These are phyloP conservation scores for Malassezia vespertilionis DNA, from an alignment of 1,284 basidiomycete species.

Conservation along the genomic window DNA sequence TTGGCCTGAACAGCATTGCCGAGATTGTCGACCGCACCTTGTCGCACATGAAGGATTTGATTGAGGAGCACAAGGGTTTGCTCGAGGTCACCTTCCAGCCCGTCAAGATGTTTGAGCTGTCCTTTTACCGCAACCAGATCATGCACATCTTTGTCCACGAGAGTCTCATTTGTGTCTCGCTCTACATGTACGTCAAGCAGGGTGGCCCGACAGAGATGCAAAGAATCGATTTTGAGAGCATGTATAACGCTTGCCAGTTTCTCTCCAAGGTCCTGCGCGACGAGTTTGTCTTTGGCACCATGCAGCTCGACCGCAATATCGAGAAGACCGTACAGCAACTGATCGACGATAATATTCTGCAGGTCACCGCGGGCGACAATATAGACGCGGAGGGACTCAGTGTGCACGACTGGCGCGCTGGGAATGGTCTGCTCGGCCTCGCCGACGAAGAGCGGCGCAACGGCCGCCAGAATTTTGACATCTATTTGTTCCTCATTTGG, in stretches of 20 bases:
- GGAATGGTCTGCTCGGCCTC: background rate
- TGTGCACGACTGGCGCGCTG: conserved; percentile 2
- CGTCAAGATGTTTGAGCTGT: conserved; percentile 46
- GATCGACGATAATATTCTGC: conserved; percentile 15
- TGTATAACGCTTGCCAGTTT: conserved; percentile 38
- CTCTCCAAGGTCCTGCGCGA: conserved; percentile 45
- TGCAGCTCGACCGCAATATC: conserved; percentile 43
- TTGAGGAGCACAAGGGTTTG: conserved; percentile 40
- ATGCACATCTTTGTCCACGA: conserved; percentile 44
- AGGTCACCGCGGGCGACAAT: conserved; percentile 12
- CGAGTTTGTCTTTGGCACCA: conserved; percentile 48
- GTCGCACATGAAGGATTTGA: conserved; percentile 44
- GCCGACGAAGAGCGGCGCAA: conserved; percentile 30
- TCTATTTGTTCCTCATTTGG: conserved; percentile 40
- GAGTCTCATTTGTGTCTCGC: conserved; percentile 29
- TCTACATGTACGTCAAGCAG: conserved; percentile 48
- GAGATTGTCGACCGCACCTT: conserved; percentile 44
- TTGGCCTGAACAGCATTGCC: conserved; percentile 32
- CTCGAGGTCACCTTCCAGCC: conserved; percentile 48
- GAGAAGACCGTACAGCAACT: conserved; percentile 19
- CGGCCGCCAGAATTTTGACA: conserved; percentile 46
- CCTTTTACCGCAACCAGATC: conserved; percentile 48
- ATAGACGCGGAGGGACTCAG: background rate
- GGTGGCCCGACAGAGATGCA: conserved; percentile 43
- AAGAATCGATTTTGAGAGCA: conserved; percentile 32